Evolutionary conservation across 164 flowering plant species (phyloP).

Genomic region (Magnolia officinalis): DNA sequence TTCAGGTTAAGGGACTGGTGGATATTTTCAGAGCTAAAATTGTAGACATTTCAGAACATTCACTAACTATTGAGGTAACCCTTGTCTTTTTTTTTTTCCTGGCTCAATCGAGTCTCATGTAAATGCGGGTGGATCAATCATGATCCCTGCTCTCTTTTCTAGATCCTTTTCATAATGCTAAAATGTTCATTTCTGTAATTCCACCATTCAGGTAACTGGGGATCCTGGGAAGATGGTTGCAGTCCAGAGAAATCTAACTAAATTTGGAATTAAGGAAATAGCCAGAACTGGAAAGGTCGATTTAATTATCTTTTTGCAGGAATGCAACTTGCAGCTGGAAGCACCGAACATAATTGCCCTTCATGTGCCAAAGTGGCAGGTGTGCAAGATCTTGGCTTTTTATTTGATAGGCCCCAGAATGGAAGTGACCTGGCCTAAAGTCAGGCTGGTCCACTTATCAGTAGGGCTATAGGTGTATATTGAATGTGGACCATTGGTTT

Average conservation of each 20-base stretch:
- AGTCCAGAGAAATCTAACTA: conserved; percentile 62
- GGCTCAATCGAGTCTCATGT: neutral
- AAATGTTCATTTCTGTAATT: conserved; percentile 1
- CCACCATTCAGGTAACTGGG: conserved; percentile 74
- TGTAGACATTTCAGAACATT: conserved; percentile 80
- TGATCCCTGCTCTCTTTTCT: neutral
- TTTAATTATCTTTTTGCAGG: neutral
- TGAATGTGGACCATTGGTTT: neutral
- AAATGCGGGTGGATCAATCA: neutral
- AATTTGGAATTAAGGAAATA: conserved; percentile 85
- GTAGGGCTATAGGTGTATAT: too few relatives aligned
- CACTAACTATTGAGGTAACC: conserved; percentile 82
- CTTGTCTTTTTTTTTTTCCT: neutral
- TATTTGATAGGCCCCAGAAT: neutral
- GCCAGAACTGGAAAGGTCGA: conserved; percentile 96
- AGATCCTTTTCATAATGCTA: neutral
- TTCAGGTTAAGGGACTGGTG: conserved; percentile 85
- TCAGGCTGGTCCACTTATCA: neutral
- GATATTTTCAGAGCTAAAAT: conserved; percentile 84
- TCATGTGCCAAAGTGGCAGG: neutral
- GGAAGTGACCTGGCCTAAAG: neutral
- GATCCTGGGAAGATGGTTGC: conserved; percentile 99
- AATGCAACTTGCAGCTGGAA: neutral
- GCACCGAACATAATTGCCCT: neutral
- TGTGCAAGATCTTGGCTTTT: neutral